Conservation (phyloP, 176 grass and related monocot species). For the Lolium rigidum region DNA sequence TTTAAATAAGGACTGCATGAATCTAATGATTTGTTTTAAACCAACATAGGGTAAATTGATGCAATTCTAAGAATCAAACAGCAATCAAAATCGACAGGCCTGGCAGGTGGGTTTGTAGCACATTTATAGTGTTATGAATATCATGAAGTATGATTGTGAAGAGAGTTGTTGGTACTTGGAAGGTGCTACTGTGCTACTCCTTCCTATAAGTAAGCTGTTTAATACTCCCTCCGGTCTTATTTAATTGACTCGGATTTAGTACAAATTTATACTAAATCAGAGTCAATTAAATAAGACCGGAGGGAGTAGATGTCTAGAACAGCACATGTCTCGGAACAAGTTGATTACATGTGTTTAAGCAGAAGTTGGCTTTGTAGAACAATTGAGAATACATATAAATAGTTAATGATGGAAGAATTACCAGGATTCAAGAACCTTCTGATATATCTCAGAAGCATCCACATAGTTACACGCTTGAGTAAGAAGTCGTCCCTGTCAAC, state of each 20-base stretch:
- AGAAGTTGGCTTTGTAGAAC: conserved; percentile 6
- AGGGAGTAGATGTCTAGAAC: not conserved
- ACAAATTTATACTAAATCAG: too few species aligned
- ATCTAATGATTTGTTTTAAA: conserved; percentile 12
- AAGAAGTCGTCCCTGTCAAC: conserved; percentile 98
- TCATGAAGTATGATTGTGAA: conserved; percentile 6
- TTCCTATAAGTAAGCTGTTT: conserved; percentile 12
- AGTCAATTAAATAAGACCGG: too few species aligned
- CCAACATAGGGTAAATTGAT: conserved; percentile 17
- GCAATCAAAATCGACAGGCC: not conserved
- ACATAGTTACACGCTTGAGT: conserved; percentile 70
- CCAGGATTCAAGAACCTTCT: conserved; percentile 83
- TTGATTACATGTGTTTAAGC: conserved; percentile 4
- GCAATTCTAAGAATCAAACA: conserved; percentile 2
- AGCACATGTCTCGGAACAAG: not conserved
- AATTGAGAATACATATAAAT: conserved; percentile 16
- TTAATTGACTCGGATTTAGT: too few species aligned
- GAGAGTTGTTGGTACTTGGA: conserved; percentile 20
- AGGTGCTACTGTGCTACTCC: not conserved
- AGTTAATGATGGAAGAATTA: conserved; percentile 49
- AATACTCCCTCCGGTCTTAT: too few species aligned
- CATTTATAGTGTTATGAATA: conserved; percentile 17
- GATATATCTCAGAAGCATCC: conserved; percentile 77
- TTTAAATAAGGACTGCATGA: conserved; percentile 3
- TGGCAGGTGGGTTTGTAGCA: not conserved